Base-by-base conservation (phyloP, 2,329 filamentous ascomycete genomes). In the Colletotrichum filicis region DNA sequence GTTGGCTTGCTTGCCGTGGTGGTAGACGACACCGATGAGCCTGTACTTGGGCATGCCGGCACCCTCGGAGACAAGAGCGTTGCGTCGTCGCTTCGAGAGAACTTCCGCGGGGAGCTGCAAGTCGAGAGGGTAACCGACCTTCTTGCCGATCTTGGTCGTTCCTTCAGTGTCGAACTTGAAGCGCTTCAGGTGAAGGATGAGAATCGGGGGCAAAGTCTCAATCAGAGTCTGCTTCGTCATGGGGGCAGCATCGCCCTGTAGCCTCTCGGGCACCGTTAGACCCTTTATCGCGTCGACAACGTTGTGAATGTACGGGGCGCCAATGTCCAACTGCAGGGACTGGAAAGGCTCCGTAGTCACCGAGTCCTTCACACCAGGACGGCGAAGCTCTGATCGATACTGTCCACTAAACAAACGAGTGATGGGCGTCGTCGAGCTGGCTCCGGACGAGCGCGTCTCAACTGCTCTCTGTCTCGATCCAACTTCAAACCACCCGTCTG, bases 81-180 rank as follows among this genome's bases (percentile, higher is more conserved):
- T 91, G 66, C 93, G 91, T 80, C 92, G 93, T 78, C 93, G 90
- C 35, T 92, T 91, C 12, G 95, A 93, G 79, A 99, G 93, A 11
- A 95, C 93, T 80, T 98, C 96, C 70, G 92, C 93, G 0, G 97
- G 97, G 75, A 99, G 95, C 80, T 98, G 96, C 63, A 99, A 88
- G 79, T 98, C 95, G 32, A 99, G 86, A 0, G 97, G 97, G 79
- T 99, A 99, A 24, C 95, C 96, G 71, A 99, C 89, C 85, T 96
- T 97, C 86, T 98, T 99, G 94, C 96, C 98, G 75, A 98, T 97
- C 87, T 99, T 99, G 79, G 98, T 93, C 0, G 95, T 97, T 28
- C 95, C 95, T 71, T 92, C 90, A 74, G 92, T 94, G 78, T 98
- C 95, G 78, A 98, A 98, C 78, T 98, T 95, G 87, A 99, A 99